Conservation (phyloP, 176 grass and related monocot species). For the Pontederia paniculata region DNA sequence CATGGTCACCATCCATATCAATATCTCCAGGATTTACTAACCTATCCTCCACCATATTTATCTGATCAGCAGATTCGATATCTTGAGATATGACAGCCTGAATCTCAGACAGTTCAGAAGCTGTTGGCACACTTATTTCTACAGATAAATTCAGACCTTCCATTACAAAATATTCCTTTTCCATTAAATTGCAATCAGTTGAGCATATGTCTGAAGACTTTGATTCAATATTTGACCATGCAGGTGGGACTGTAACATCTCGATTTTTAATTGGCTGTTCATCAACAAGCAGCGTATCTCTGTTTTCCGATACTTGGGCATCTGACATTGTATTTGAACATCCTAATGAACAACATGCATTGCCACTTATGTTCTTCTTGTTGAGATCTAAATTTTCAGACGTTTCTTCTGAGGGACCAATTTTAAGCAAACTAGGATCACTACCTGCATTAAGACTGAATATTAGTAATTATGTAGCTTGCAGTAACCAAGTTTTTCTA, state of each 20-base stretch:
- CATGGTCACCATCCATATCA: slow-evolving; percentile 2
- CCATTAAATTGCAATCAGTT: not conserved
- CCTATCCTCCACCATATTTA: not conserved
- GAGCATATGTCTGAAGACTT: not conserved
- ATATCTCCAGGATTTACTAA: not conserved
- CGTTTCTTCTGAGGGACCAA: too few relatives aligned
- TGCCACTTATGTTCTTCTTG: not conserved
- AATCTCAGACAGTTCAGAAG: not conserved
- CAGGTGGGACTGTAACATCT: not conserved
- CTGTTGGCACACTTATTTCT: not conserved
- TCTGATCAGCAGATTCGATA: not conserved
- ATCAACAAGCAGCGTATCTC: not conserved
- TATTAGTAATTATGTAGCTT: too few relatives aligned
- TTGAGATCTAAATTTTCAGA: not conserved
- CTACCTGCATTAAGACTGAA: too few relatives aligned
- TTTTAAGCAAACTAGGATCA: too few relatives aligned
- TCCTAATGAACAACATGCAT: not conserved
- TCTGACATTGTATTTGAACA: not conserved
- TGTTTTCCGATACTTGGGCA: not conserved
- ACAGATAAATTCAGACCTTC: slow-evolving; percentile 1
- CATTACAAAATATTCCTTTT: not conserved
- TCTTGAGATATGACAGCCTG: not conserved
- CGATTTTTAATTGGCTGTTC: not conserved
- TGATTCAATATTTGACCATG: not conserved
- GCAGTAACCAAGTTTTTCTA: too few relatives aligned